These are phyloP conservation scores for Pseudogymnoascus sp. DNA, from an alignment of 2,329 filamentous ascomycete species.

Conservation along the genomic window DNA sequence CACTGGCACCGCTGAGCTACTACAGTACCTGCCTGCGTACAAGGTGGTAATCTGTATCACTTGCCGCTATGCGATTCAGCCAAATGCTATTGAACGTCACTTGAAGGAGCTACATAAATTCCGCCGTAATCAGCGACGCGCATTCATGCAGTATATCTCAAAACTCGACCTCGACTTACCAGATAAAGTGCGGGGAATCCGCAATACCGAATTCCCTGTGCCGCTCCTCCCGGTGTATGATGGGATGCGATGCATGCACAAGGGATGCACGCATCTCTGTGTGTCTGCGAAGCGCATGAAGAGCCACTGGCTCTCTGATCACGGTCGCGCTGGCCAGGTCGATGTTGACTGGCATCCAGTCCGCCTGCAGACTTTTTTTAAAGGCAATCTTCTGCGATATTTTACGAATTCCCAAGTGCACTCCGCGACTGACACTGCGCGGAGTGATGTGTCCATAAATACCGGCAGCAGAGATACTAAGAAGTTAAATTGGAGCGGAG, in stretches of 20 bases:
- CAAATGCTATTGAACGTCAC: constrained; percentile 19
- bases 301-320: constrained; percentile 24
- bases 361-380: constrained; percentile 26
- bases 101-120: constrained; percentile 23
- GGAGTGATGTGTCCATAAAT: constrained; percentile 10
- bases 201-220: constrained; percentile 24
- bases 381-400: constrained; percentile 24
- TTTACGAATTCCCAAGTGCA: constrained; percentile 17
- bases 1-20: constrained; percentile 11
- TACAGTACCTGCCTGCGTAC: constrained; percentile 20
- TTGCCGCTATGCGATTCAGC: constrained; percentile 23
- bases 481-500: neutral
- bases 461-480: neutral
- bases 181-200: constrained; percentile 18
- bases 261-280: constrained; percentile 25
- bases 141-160: constrained; percentile 17
- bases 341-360: constrained; percentile 19
- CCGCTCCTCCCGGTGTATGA: constrained; percentile 22
- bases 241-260: constrained; percentile 21
- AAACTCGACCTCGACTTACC: constrained; percentile 18
- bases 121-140: constrained; percentile 14
- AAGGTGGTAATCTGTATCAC: constrained; percentile 19
- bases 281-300: constrained; percentile 29
- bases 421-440: neutral
- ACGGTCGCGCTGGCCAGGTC: constrained; percentile 15